A percentile compares a stretch with the other conserved stretches of the same genome.
Evolutionary conservation across 805 yeast species (phyloP).

Genomic region (Priceomyces melissophilus): DNA sequence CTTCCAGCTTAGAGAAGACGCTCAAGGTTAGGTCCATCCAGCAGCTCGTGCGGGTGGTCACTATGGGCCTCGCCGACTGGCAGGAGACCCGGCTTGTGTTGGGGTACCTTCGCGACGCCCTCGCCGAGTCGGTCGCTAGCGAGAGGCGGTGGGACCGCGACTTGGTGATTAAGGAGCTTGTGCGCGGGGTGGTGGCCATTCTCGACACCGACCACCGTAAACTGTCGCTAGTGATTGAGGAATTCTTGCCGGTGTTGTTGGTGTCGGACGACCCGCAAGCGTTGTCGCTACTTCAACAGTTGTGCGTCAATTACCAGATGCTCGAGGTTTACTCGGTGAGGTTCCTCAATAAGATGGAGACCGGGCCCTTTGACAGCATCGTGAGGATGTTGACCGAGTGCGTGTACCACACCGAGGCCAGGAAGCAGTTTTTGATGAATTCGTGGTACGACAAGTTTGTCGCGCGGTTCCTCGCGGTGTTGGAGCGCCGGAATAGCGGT

Average conservation of each 20-base stretch:
- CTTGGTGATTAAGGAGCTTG: conserved; percentile 49
- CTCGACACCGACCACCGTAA: conserved; percentile 31
- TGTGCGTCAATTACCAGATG: conserved; percentile 40
- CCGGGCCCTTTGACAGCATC: conserved; percentile 10
- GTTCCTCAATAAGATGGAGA: conserved; percentile 35
- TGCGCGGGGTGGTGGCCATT: conserved; percentile 52
- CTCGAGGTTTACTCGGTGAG: conserved; percentile 45
- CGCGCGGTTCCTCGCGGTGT: conserved; percentile 30
- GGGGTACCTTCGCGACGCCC: conserved; percentile 61
- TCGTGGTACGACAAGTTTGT: conserved; percentile 44
- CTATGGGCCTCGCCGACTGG: conserved; percentile 46
- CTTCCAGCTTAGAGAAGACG: conserved; percentile 66
- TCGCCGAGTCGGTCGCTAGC: conserved; percentile 39
- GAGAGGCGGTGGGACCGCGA: conserved; percentile 36
- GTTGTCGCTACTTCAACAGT: conserved; percentile 19
- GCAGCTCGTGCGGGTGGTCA: conserved; percentile 57
- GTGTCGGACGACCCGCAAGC: conserved; percentile 11
- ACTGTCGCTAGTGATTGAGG: conserved; percentile 40
- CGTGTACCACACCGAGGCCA: conserved; percentile 26
- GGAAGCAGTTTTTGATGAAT: conserved; percentile 34
- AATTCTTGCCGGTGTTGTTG: conserved; percentile 47
- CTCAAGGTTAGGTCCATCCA: conserved; percentile 63
- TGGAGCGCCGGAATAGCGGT: too few species aligned
- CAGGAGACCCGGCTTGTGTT: conserved; percentile 59
- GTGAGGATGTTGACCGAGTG: conserved; percentile 22